Base-by-base conservation (phyloP, 2,329 filamentous ascomycete genomes). In the Beauveria sp. region DNA sequence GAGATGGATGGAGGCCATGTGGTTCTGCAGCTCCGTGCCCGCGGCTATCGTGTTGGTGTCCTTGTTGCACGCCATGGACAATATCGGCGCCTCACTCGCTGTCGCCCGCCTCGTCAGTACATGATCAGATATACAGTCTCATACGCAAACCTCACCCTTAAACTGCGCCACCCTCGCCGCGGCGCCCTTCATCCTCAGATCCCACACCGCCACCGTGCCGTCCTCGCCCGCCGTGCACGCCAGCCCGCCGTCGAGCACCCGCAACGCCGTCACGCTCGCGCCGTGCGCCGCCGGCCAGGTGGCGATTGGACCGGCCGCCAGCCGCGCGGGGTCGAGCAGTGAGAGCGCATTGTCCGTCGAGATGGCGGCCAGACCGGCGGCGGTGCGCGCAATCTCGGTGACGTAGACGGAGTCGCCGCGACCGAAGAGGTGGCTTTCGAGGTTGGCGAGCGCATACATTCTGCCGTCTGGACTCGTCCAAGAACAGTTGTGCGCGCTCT, bases 171-270 rank as follows among this genome's bases (percentile, higher is more conserved):
- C 78, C 60, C 74, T 71, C 3, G 76, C 75, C 34, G 69, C 68
- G 9, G 66, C 67, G 1, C 71, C 67, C 10, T 78, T 73, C 37
- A 73, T 75, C 63, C 87, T 79, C 65, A 86, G 69, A 74, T 91
- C 88, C 85, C 86, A 88, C 53, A 89, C 73, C 0, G 77, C 81
- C 12, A 91, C 81, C 9, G 79, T 76, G 8, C 90, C 89, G 69
- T 92, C 86, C 70, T 88, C 83, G 52, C 90, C 90, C 0, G 88
- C 84, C 0, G 89, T 92, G 62, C 83, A 84, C 6, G 91, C 77
- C 22, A 86, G 69, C 5, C 79, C 80, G 30, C 78, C 78, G 22
- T 72, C 72, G 5, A 84, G 81, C 1, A 81, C 76, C 57, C 81
- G 79, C 34, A 90, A 75, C 63, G 83, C 84, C 16, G 85, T 86